phyloP scores from a whole-genome alignment of 805 yeast genomes.

The Starmerella vaccinii region DNA sequence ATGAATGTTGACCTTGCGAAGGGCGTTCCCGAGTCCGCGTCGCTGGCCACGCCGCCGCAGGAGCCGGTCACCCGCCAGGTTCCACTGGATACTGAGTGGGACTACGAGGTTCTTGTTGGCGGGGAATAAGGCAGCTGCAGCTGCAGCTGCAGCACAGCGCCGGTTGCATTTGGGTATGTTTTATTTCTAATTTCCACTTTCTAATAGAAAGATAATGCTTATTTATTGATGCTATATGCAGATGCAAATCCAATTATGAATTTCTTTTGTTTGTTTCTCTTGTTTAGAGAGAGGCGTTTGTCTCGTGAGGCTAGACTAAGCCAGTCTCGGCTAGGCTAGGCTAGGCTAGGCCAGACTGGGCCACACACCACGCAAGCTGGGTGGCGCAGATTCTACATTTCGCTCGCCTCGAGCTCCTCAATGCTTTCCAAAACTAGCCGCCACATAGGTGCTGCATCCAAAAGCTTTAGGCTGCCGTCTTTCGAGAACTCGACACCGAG shows the following conservation, averaged over 20 bases:
- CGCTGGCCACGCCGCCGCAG: constrained; percentile 21
- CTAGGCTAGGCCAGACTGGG: too few relatives aligned
- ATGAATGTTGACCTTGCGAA: constrained; percentile 28
- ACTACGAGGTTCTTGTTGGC: neutral
- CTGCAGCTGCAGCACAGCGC: neutral
- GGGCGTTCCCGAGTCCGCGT: constrained; percentile 15
- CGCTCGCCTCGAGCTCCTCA: constrained; percentile 22
- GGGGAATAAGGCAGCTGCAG: neutral
- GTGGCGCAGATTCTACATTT: constrained; percentile 3
- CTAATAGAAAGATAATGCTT: neutral
- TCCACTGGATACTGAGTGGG: neutral
- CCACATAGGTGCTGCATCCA: constrained; percentile 22
- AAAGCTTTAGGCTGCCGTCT: constrained; percentile 22
- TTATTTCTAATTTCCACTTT: too few relatives aligned
- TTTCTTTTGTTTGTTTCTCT: too few relatives aligned
- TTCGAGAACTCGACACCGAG: constrained; percentile 28
- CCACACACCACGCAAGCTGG: too few relatives aligned
- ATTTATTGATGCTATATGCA: constrained; percentile 5
- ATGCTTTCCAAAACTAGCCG: constrained; percentile 23
- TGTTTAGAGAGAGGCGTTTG: too few relatives aligned
- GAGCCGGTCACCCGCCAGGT: neutral
- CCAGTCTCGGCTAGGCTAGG: too few relatives aligned
- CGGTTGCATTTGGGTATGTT: too few relatives aligned
- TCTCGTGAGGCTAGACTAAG: too few relatives aligned
- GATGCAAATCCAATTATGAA: neutral